Conservation (phyloP, 208 protist genomes). For the Endotrypanum monterogeii region DNA sequence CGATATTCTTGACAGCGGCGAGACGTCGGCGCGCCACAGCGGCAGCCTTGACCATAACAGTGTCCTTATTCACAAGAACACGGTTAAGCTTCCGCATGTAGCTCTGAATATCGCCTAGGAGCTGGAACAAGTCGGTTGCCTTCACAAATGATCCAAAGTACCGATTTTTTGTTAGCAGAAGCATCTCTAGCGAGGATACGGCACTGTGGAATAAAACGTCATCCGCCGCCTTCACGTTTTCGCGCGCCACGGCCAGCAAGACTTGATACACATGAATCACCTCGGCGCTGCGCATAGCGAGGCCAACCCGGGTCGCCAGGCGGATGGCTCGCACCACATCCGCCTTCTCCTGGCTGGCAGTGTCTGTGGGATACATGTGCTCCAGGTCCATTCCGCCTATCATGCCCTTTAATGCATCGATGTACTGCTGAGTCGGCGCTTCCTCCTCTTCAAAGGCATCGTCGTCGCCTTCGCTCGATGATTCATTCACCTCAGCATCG, state of each 20-base stretch:
- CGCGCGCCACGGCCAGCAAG: slow-evolving; percentile 79
- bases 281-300: slow-evolving; percentile 62
- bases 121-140: slow-evolving; percentile 74
- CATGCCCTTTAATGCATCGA: slow-evolving; percentile 83
- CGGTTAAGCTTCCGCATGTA: slow-evolving; percentile 80
- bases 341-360: slow-evolving; percentile 73
- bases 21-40: slow-evolving; percentile 62
- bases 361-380: slow-evolving; percentile 78
- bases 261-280: slow-evolving; percentile 87
- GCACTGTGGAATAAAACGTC: slow-evolving; percentile 78
- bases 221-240: slow-evolving; percentile 79
- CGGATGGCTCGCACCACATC: slow-evolving; percentile 80
- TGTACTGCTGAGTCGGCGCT: slow-evolving; percentile 83
- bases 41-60: slow-evolving; percentile 45
- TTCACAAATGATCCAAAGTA: slow-evolving; percentile 81
- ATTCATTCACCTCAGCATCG: slow-evolving; percentile 13
- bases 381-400: slow-evolving; percentile 83
- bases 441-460: slow-evolving; percentile 70
- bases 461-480: slow-evolving; percentile 15
- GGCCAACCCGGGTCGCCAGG: slow-evolving; percentile 65
- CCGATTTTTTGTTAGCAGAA: slow-evolving; percentile 80
- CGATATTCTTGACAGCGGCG: slow-evolving; percentile 56
- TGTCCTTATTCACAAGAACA: slow-evolving; percentile 51
- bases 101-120: slow-evolving; percentile 88
- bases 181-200: slow-evolving; percentile 66